A percentile compares a stretch with the other conserved stretches of the same genome.
Evolutionary conservation across 345 rosid genomes (phyloP).

Genomic region (Mangifera indica): DNA sequence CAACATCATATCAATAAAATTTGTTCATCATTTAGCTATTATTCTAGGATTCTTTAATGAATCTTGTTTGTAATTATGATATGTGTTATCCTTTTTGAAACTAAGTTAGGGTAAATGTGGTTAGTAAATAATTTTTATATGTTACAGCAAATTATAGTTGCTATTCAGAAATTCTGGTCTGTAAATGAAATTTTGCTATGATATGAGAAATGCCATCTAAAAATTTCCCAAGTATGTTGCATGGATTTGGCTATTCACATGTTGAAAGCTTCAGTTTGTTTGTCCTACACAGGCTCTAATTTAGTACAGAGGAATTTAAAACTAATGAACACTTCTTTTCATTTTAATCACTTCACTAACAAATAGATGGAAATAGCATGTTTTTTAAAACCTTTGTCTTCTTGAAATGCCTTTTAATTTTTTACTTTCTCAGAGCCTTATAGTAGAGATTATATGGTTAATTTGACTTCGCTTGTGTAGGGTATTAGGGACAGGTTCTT

Average conservation of each 20-base stretch:
- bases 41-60: too few relatives aligned
- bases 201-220: too few relatives aligned
- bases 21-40: constrained; percentile 1
- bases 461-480: not conserved
- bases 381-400: not conserved
- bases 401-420: not conserved
- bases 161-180: not conserved
- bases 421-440: not conserved
- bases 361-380: not conserved
- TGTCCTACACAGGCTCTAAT: too few relatives aligned
- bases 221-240: too few relatives aligned
- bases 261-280: too few relatives aligned
- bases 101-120: not conserved
- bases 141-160: not conserved
- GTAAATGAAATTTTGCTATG: too few relatives aligned
- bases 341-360: not conserved
- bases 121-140: not conserved
- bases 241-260: too few relatives aligned
- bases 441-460: not conserved
- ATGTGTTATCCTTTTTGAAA: not conserved
- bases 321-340: not conserved
- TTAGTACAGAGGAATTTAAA: not conserved
- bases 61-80: not conserved
- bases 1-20: too few relatives aligned
- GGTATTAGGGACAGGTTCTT: not conserved